phyloP scores from a whole-genome alignment of 495 filamentous ascomycete species.

The Astrothelium subdiscretum region DNA sequence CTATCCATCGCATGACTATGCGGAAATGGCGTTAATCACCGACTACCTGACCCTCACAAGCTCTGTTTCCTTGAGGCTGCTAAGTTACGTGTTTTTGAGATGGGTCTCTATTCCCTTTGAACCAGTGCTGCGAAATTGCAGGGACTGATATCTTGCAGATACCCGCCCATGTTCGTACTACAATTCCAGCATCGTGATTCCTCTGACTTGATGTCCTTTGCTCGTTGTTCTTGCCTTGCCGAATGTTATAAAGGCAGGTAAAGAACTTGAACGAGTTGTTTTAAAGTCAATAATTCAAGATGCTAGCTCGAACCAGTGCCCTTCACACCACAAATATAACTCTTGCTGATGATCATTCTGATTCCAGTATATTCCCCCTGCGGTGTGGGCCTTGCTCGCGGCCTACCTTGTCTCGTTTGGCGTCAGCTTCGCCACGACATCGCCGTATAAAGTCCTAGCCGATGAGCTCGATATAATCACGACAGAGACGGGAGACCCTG shows the following conservation, averaged over 20 bases:
- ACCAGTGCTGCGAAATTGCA: background rate
- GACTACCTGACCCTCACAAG: constrained; percentile 34
- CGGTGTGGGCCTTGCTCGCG: constrained; percentile 57
- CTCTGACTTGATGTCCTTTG: no score
- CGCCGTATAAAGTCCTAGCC: constrained; percentile 45
- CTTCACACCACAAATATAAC: background rate
- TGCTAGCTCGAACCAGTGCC: background rate
- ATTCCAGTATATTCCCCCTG: constrained; percentile 44
- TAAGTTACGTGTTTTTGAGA: constrained; percentile 67
- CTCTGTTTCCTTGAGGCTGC: constrained; percentile 49
- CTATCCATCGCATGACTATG: background rate
- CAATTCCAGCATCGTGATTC: no score
- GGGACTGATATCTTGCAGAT: constrained; percentile 36
- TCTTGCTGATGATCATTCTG: background rate
- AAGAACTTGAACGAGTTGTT: background rate
- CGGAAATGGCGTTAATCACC: background rate
- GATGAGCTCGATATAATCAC: constrained; percentile 51
- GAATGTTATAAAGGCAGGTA: background rate
- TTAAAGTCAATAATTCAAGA: background rate
- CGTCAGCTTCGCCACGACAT: constrained; percentile 42
- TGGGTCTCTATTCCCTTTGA: constrained; percentile 49
- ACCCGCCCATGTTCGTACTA: constrained; percentile 40
- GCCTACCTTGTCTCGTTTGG: constrained; percentile 64
- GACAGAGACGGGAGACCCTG: constrained; percentile 35
- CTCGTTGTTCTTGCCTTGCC: no score